Evolutionary conservation across 805 yeast species (phyloP).

Genomic region (Saccharomycopsis amapae): DNA sequence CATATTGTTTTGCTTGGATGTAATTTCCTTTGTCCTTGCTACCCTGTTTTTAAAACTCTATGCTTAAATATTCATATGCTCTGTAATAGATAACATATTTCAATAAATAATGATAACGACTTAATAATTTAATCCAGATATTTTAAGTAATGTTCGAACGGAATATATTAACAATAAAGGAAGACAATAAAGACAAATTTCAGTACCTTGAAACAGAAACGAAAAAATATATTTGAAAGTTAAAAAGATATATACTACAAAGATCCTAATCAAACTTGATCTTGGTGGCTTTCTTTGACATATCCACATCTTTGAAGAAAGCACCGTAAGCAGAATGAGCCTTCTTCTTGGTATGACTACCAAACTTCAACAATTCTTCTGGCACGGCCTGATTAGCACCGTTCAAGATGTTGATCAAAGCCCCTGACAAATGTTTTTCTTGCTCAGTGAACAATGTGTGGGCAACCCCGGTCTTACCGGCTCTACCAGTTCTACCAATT

Average conservation of each 20-base stretch:
- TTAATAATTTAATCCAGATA: no score
- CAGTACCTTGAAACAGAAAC: no score
- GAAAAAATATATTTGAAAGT: neutral
- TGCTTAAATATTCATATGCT: no score
- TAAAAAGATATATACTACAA: neutral
- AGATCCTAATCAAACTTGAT: constrained; percentile 59
- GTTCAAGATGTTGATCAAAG: constrained; percentile 80
- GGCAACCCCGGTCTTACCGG: constrained; percentile 91
- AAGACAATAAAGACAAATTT: no score
- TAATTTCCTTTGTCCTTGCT: no score
- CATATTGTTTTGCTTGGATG: neutral
- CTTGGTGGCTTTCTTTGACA: constrained; percentile 79
- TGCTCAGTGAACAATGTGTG: constrained; percentile 95
- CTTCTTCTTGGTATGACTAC: constrained; percentile 97
- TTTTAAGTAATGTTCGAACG: no score
- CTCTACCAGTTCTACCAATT: constrained; percentile 97
- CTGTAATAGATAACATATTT: no score
- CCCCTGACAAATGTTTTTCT: constrained; percentile 94
- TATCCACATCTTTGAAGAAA: constrained; percentile 87
- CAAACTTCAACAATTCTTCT: constrained; percentile 87
- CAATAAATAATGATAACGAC: no score
- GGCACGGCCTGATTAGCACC: constrained; percentile 97
- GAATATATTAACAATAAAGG: no score
- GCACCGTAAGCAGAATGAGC: constrained; percentile 98
- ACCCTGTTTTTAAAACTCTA: no score